Evolutionary conservation across 768 basidiomycete genomes (phyloP).

Genomic region (Leccinum subtestaceum): DNA sequence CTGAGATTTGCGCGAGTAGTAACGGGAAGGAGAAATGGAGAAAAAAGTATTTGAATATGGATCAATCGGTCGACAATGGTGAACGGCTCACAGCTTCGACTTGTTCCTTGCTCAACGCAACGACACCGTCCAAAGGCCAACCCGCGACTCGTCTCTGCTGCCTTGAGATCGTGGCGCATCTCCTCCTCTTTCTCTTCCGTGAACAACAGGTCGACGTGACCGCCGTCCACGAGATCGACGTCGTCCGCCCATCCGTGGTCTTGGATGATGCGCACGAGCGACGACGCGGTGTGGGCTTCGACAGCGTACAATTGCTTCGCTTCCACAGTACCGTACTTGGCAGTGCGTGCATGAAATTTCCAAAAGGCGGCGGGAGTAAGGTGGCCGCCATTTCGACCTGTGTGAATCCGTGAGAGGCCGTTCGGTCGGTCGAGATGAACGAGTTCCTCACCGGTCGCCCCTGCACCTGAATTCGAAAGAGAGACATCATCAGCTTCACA

Average conservation of each 20-base stretch:
- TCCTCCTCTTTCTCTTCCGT: slow-evolving; percentile 42
- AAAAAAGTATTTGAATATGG: no score
- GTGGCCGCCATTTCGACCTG: slow-evolving; percentile 81
- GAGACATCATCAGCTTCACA: neutral
- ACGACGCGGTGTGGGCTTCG: slow-evolving; percentile 53
- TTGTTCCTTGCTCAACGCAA: slow-evolving; percentile 47
- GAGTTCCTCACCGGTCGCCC: slow-evolving; percentile 60
- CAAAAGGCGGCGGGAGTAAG: slow-evolving; percentile 52
- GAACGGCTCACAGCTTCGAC: slow-evolving; percentile 42
- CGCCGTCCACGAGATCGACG: slow-evolving; percentile 9
- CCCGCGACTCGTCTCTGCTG: slow-evolving; percentile 56
- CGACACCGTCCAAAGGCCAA: slow-evolving; percentile 40
- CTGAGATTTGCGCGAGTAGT: slow-evolving; percentile 6
- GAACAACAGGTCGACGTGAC: slow-evolving; percentile 37
- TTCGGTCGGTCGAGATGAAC: neutral
- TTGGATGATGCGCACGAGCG: slow-evolving; percentile 49
- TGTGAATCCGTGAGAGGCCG: neutral
- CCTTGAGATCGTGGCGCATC: slow-evolving; percentile 45
- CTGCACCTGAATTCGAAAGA: slow-evolving; percentile 47
- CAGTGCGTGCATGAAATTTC: slow-evolving; percentile 40
- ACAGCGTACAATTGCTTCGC: slow-evolving; percentile 51
- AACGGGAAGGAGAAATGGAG: neutral
- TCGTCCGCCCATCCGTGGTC: slow-evolving; percentile 40
- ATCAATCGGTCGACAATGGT: neutral
- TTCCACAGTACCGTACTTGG: slow-evolving; percentile 49